These are phyloP conservation scores for Komagataella pastoris DNA, from an alignment of 805 yeast genomes.

Conservation along the genomic window DNA sequence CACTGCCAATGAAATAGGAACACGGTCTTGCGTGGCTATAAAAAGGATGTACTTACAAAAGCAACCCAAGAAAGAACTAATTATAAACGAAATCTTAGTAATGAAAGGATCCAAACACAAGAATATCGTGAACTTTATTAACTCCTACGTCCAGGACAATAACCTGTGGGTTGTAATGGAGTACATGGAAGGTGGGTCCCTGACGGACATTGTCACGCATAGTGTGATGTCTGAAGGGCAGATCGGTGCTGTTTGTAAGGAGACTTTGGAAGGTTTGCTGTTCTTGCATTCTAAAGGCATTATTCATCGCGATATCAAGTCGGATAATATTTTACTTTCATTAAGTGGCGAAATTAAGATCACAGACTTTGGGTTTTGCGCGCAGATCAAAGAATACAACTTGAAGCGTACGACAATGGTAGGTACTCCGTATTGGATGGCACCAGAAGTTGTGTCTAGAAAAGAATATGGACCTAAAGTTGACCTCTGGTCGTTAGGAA, in stretches of 20 bases:
- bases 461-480: conserved; percentile 95
- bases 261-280: conserved; percentile 82
- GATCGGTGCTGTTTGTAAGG: conserved; percentile 83
- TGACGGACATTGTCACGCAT: conserved; percentile 91
- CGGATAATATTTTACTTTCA: conserved; percentile 85
- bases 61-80: conserved; percentile 90
- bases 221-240: conserved; percentile 76
- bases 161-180: conserved; percentile 99
- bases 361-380: conserved; percentile 95
- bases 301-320: conserved; percentile 93
- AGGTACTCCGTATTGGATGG: conserved; percentile 99
- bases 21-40: conserved; percentile 65
- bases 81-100: conserved; percentile 89
- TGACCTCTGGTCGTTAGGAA: conserved; percentile 96
- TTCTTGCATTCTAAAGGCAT: conserved; percentile 86
- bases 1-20: conserved; percentile 59
- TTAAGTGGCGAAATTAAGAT: conserved; percentile 78
- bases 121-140: conserved; percentile 89
- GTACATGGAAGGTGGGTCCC: conserved; percentile 97
- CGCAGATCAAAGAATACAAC: conserved; percentile 72
- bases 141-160: conserved; percentile 70
- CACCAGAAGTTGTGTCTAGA: conserved; percentile 93
- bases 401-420: conserved; percentile 95
- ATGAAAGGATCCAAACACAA: conserved; percentile 94
- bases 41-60: conserved; percentile 88